Percentiles rank a stretch among this genome's conserved stretches.
Conservation (phyloP, 108 stramenopile species). For the Chaetoceros muelleri region DNA sequence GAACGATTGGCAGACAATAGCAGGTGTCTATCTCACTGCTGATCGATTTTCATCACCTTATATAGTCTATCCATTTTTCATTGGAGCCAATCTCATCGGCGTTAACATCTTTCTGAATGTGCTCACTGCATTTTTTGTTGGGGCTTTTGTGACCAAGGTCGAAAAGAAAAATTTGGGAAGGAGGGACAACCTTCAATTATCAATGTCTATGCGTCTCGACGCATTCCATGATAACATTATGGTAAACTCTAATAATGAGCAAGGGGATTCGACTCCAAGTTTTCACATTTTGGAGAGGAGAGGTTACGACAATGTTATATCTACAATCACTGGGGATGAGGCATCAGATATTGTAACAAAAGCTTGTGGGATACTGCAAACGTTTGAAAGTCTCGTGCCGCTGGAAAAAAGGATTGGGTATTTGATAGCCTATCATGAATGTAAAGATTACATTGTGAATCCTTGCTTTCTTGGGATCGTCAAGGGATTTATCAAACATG, state of each 20-base stretch:
- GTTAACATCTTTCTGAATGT: constrained; percentile 36
- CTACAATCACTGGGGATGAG: neutral
- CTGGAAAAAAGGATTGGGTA: neutral
- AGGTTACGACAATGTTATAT: neutral
- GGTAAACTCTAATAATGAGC: neutral
- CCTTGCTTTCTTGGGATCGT: too few species aligned
- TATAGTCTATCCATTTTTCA: constrained; percentile 47
- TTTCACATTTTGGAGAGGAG: neutral
- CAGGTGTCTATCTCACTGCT: constrained; percentile 33
- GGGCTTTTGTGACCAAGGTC: constrained; percentile 5
- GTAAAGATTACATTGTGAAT: too few species aligned
- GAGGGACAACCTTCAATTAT: neutral
- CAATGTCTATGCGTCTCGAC: neutral
- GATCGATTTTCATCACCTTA: constrained; percentile 14
- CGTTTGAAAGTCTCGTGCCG: neutral
- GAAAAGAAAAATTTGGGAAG: neutral
- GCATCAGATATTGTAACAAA: neutral
- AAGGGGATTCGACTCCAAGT: neutral
- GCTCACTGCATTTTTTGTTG: constrained; percentile 52
- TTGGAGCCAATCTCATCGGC: constrained; percentile 20
- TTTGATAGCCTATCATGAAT: too few species aligned
- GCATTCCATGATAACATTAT: neutral
- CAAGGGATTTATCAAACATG: too few species aligned
- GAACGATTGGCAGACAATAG: constrained; percentile 57
- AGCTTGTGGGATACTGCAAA: neutral